Base-by-base conservation (phyloP, 2,329 filamentous ascomycete species). In the Colletotrichum agaves region DNA sequence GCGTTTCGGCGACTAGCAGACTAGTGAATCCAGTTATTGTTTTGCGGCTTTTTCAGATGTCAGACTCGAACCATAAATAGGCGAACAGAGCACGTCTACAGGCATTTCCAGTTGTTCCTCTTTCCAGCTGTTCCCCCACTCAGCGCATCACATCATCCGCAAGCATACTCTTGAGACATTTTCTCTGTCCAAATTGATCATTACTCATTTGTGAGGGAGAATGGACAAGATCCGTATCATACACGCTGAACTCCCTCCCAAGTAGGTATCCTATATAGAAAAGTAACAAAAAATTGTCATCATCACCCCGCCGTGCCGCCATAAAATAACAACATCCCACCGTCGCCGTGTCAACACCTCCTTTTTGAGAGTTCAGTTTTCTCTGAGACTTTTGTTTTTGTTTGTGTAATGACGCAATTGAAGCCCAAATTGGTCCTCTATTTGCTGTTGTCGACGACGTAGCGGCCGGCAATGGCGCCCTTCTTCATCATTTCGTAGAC, bases 401-500 rank as follows among this genome's bases (percentile, higher is more conserved):
- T 21, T 39, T 39, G 27, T 31, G 2, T 35, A 6, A 17, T 17
- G 13, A 37, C 35, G 35, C 35, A 37, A 37, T 37, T 3, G 13
- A 15, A 37, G 35, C 12, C 19, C 7, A 5, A 10, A 15, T 17
- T 47, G 7, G 47, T 23, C 15, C 10, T 44, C 49, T 86, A 91
- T 79, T 84, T 87, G 79, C 85, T 88, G 31, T 88, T 93, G 78
- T 95, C 93, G 68, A 95, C 84, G 67, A 95, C 92, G 75, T 93
- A 93, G 72, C 92, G 87, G 64, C 92, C 92, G n/a, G 87, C 90
- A 77, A 95, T 90, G 80, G 90, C 87, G 73, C 89, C 89, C 74
- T 87, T 82, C 70, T 87, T 76, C 90, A 93, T 92, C 74, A 94
- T 78, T 55, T 94, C 86, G 78, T 91, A 97, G n/a, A 97, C 91